Evolutionary conservation across 805 yeast genomes (phyloP).

Genomic region (Ogataea naganishii): DNA sequence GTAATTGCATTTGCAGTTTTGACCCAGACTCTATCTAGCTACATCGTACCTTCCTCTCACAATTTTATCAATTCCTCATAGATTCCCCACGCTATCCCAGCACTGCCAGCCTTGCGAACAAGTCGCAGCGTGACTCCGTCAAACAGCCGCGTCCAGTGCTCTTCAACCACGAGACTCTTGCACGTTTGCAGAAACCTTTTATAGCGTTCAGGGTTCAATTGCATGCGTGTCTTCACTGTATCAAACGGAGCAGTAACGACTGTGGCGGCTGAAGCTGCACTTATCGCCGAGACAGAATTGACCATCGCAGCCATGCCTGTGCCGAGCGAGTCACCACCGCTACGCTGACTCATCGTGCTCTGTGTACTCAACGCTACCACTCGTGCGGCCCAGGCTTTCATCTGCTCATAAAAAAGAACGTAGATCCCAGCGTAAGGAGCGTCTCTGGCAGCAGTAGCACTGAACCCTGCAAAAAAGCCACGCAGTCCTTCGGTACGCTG

Average conservation of each 20-base stretch:
- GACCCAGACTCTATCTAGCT: too few relatives aligned
- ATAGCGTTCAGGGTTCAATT: conserved; percentile 48
- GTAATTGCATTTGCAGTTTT: too few relatives aligned
- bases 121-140: conserved; percentile 79
- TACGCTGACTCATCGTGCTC: background rate
- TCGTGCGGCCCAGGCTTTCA: conserved; percentile 48
- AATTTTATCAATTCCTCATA: conserved; percentile 76
- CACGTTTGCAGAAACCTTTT: conserved; percentile 33
- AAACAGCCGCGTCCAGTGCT: conserved; percentile 50
- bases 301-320: conserved; percentile 38
- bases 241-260: conserved; percentile 91
- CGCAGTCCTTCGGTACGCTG: conserved; percentile 39
- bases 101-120: conserved; percentile 78
- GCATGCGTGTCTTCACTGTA: conserved; percentile 87
- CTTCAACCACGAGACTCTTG: conserved; percentile 30
- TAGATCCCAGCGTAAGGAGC: conserved; percentile 96
- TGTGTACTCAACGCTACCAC: conserved; percentile 16
- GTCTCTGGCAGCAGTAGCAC: conserved; percentile 82
- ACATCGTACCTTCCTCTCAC: too few relatives aligned
- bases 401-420: conserved; percentile 73
- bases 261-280: conserved; percentile 75
- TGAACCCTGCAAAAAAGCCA: conserved; percentile 82
- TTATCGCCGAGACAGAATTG: conserved; percentile 68
- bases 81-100: conserved; percentile 95
- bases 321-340: conserved; percentile 4